Evolutionary conservation across 129 eudicot genomes (phyloP), one percentile per base, ranked within the genome.

Genomic region (Centella asiatica): DNA sequence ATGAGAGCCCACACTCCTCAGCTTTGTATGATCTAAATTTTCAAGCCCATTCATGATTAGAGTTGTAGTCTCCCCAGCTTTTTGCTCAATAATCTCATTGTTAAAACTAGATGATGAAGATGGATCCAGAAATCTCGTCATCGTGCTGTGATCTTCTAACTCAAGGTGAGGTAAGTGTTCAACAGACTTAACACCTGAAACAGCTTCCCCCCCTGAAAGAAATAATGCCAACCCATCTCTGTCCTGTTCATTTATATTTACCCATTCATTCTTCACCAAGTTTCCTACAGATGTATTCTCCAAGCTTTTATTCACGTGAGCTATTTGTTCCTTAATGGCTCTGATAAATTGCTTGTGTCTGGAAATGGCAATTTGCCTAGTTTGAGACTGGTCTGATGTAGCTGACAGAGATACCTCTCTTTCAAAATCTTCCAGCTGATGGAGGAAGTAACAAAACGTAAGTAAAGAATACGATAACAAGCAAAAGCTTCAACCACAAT

Each of bases 401-500:
- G 67, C 76, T 32, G 72, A 62, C 53, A 64, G 12, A 44, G 54
- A 60, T 53, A 76, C 80, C 52, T 65, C 80, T 65, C 80, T 70
- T 54, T 76, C 80, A 65, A 76, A 76, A 55, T 76, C 80, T 76
- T 76, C 80, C 15, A 76, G 71, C 80, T 76, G 47, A 2, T 24
- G n/a, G 28, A 31, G 40, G 18, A 17, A 22, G 55, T 62, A 22
- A 44, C 57, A 44, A 44, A 27, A 22, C 2, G 47, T 29, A 45
- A 63, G 61, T 24, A 17, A 63, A 68, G 14, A 54, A n/a, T 24
- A 25, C 2, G 26, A 7, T 34, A 8, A 17, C 39, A 20, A 25
- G 18, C 18, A 24, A 19, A 62, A 70, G 58, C 46, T 53, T 33
- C 12, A 53, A n/a, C n/a, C n/a, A n/a, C n/a, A n/a, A n/a, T n/a